Percentiles rank a stretch among this genome's conserved stretches.
Conservation (phyloP, 179 eudicot species). For the Patellifolia procumbens region DNA sequence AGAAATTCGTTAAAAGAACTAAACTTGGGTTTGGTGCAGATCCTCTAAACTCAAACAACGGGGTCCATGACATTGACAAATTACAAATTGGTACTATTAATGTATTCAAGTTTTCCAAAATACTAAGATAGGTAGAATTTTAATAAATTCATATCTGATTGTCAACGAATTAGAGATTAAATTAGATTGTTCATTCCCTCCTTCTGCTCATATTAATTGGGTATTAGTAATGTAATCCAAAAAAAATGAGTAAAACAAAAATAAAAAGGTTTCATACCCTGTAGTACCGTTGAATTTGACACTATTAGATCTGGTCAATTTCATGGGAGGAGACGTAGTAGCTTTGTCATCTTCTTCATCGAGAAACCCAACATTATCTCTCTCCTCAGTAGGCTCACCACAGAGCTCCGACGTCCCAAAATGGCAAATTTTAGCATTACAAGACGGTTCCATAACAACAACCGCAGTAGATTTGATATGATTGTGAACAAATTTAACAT, state of each 20-base stretch:
- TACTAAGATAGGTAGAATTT: too few species aligned
- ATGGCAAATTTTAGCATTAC: slow-evolving; percentile 66
- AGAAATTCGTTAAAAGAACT: too few species aligned
- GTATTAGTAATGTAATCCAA: too few species aligned
- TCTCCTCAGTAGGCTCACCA: slow-evolving; percentile 49
- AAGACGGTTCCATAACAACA: slow-evolving; percentile 51
- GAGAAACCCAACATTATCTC: background rate
- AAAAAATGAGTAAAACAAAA: too few species aligned
- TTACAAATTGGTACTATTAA: too few species aligned
- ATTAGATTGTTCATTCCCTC: background rate
- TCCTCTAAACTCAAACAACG: too few species aligned
- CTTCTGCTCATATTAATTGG: background rate
- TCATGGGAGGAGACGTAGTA: slow-evolving; percentile 2
- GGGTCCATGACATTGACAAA: too few species aligned
- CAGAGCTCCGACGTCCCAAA: slow-evolving; percentile 75
- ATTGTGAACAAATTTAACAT: slow-evolving; percentile 54
- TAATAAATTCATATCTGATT: too few species aligned
- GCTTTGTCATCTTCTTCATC: background rate
- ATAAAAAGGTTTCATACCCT: slow-evolving; percentile 53
- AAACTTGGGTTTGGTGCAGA: too few species aligned
- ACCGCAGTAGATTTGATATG: slow-evolving; percentile 61
- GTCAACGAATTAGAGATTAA: too few species aligned
- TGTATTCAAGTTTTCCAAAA: too few species aligned
- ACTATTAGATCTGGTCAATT: slow-evolving; percentile 40
- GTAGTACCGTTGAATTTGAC: slow-evolving; percentile 55